phyloP scores from a whole-genome alignment of 352 stramenopile species.

The Lagenidium sp. region DNA sequence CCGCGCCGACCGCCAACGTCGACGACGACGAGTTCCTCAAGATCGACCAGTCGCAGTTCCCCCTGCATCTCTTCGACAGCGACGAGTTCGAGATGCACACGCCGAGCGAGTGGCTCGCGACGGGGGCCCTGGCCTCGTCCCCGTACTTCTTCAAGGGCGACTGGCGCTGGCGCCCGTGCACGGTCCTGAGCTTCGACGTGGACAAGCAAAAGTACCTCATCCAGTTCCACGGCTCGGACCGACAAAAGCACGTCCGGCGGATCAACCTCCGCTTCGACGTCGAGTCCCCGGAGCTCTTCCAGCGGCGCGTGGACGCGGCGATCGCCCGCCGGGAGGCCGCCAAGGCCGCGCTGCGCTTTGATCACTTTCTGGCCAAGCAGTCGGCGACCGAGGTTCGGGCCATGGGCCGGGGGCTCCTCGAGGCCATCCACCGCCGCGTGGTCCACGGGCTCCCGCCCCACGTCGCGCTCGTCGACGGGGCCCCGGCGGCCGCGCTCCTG shows the following conservation, averaged over 20 bases:
- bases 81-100: conserved; percentile 72
- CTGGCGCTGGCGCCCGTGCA: conserved; percentile 76
- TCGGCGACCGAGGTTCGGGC: conserved; percentile 53
- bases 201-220: conserved; percentile 66
- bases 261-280: conserved; percentile 91
- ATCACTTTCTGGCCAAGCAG: conserved; percentile 86
- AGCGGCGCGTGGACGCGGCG: conserved; percentile 64
- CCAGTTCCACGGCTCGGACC: conserved; percentile 80
- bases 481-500: conserved; percentile 54
- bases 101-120: conserved; percentile 68
- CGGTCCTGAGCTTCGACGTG: conserved; percentile 54
- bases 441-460: conserved; percentile 64
- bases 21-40: conserved; percentile 69
- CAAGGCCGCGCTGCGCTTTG: conserved; percentile 86
- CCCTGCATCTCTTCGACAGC: conserved; percentile 87
- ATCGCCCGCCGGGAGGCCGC: conserved; percentile 49
- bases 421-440: conserved; percentile 79
- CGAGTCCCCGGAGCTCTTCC: conserved; percentile 61
- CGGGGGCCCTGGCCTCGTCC: conserved; percentile 34
- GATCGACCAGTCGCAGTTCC: conserved; percentile 89
- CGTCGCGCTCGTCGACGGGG: conserved; percentile 47
- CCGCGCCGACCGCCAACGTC: not conserved
- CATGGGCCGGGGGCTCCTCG: conserved; percentile 72
- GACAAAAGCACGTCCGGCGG: conserved; percentile 78
- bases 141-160: conserved; percentile 82